These are phyloP conservation scores for Komagataea norvegica DNA, from an alignment of 1,139 yeast species.

Conservation along the genomic window DNA sequence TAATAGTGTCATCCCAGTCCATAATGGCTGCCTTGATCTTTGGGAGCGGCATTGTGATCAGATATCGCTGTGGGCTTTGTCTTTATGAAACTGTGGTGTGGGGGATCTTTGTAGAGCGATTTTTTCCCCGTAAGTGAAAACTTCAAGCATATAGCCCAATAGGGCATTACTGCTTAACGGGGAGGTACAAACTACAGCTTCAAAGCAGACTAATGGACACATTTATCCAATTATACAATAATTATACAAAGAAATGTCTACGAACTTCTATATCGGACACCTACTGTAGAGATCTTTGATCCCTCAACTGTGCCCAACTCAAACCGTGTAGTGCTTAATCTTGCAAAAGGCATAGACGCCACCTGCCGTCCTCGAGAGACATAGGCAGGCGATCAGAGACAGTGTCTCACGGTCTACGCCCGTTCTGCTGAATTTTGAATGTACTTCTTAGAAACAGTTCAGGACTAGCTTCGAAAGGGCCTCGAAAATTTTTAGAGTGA, in stretches of 20 bases:
- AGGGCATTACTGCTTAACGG: too few species aligned
- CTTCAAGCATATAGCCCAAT: too few species aligned
- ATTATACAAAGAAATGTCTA: constrained; percentile 14
- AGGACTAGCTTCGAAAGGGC: too few species aligned
- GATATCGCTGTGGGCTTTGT: neutral
- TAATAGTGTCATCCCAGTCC: constrained; percentile 75
- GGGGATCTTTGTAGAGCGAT: too few species aligned
- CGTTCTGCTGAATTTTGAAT: constrained; percentile 20
- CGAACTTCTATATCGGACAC: constrained; percentile 29
- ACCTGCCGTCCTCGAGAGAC: neutral
- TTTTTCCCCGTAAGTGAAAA: too few species aligned
- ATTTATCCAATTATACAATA: neutral
- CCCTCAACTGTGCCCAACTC: constrained; percentile 25
- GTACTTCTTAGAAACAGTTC: constrained; percentile 8
- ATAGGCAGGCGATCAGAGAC: neutral
- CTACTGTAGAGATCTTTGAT: constrained; percentile 16
- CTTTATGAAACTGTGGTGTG: neutral
- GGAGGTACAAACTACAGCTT: too few species aligned
- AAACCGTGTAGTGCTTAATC: constrained; percentile 27
- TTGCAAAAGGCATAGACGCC: constrained; percentile 17
- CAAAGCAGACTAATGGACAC: neutral
- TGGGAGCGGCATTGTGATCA: constrained; percentile 7
- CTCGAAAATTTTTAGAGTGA: neutral
- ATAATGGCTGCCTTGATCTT: constrained; percentile 33
- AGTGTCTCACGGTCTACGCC: constrained; percentile 5